Base-by-base conservation (phyloP, 192 early-diverging fungal species). In the Coemansia sp. region DNA sequence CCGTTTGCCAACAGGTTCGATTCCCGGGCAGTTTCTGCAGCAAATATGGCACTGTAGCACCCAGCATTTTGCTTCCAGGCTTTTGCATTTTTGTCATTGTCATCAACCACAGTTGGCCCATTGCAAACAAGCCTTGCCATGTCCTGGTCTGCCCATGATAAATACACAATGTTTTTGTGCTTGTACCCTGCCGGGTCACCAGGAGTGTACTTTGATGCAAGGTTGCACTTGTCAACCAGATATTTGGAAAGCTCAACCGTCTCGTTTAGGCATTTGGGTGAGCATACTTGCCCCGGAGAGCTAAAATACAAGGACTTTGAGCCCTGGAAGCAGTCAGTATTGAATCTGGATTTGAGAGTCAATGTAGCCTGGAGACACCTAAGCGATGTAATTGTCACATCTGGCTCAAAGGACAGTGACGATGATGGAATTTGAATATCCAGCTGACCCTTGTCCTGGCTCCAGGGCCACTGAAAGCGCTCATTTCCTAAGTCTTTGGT, bases 401-500 rank as follows among this genome's bases (percentile, higher is more conserved):
- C 79, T 5, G 70, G 48, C 23, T 74, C 63, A 66, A 52, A 52
- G 23, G 49, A 25, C 5, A 75, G 68, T 25, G 59, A 46, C 1
- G 54, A 54, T 7, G 69, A 63, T 7, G 73, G 69, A 32, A 71
- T 40, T 5, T 66, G 73, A 2, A 69, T 72, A 35, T 81, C 69
- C 13, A 66, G 36, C n/a, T 59, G 68, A 35, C 63, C 33, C 8
- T 34, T 69, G 11, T 59, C 62, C 9, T 53, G 32, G 45, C 66
- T 66, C 73, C 73, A 75, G 9, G 69, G 78, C 78, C 78, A 81
- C 50, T 69, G 69, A 29, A 81, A 41, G 9, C 69, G 57, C 5
- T 32, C 9, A 10, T 36, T 40, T n/a, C 59, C 15, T 43, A 13
- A 25, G 5, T 52, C 23, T 9, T 52, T 11, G 23, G 23, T 6